These are phyloP conservation scores for Neurospora sp. DNA, from an alignment of 495 filamentous ascomycete genomes.

Conservation along the genomic window DNA sequence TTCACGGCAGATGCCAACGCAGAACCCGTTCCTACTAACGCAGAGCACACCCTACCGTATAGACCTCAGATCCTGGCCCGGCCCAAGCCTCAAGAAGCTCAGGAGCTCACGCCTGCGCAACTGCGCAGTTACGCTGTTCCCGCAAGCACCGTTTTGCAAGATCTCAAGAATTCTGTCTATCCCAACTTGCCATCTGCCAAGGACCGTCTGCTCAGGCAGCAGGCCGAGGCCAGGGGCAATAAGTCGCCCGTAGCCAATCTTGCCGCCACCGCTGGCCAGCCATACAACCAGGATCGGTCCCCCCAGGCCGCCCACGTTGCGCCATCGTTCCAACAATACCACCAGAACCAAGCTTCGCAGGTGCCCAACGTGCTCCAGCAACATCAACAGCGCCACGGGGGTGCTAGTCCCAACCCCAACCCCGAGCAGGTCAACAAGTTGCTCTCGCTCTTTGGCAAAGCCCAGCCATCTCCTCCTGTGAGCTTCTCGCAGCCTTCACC, in stretches of 20 bases:
- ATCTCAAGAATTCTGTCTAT: constrained; percentile 6
- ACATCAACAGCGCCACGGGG: constrained; percentile 7
- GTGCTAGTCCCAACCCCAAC: constrained; percentile 24
- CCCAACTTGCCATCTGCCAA: constrained; percentile 13
- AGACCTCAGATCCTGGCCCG: constrained; percentile 33
- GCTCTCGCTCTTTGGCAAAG: constrained; percentile 63
- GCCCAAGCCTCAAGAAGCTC: constrained; percentile 16
- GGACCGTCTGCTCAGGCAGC: constrained; percentile 9
- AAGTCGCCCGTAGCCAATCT: constrained; percentile 10
- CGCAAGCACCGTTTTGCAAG: neutral
- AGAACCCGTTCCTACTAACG: constrained; percentile 24
- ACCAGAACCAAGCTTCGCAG: constrained; percentile 3
- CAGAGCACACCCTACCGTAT: constrained; percentile 31
- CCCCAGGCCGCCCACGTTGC: constrained; percentile 1
- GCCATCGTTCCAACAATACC: constrained; percentile 10
- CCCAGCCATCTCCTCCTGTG: constrained; percentile 8
- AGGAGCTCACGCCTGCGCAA: constrained; percentile 5
- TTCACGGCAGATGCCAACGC: constrained; percentile 19
- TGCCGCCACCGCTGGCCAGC: constrained; percentile 9
- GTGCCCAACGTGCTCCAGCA: constrained; percentile 4
- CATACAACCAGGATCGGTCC: constrained; percentile 11
- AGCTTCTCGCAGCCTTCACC: constrained; percentile 17
- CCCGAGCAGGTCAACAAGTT: constrained; percentile 56
- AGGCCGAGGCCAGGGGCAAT: constrained; percentile 9
- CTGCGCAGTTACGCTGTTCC: constrained; percentile 9